Evolutionary conservation across 352 stramenopile species (phyloP), one percentile per base, ranked within the genome.

Genomic region (Pythium rhizo-oryzae): DNA sequence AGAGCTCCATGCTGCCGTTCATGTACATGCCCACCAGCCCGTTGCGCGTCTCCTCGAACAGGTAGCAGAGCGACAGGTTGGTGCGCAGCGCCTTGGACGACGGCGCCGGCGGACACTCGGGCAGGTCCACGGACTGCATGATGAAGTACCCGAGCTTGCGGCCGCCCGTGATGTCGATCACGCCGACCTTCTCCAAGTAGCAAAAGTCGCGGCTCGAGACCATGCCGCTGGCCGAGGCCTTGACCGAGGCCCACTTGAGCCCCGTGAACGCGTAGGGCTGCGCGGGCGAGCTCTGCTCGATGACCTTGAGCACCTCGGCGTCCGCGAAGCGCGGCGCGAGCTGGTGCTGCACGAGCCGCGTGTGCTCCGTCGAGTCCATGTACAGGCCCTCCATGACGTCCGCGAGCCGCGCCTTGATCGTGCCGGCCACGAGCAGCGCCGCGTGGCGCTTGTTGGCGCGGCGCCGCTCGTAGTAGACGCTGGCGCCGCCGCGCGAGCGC

Each of bases 401-500:
- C 7, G 11, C 33, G 30, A 74, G 51, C 7, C 54, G 21, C 12
- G 55, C 61, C 7, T 58, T 53, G n/a, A 74, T 56, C 49, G 67
- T 74, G 23, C 67, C 67, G 21, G 61, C 67, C 8, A 55, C 44
- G 46, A 74, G 56, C 37, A 74, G 41, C 30, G 54, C 49, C 21
- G 56, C 11, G 3, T 60, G 41, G 0, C 53, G 37, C 5, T 61
- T 33, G n/a, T 52, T 39, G 8, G 47, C 53, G 19, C 60, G 44
- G 4, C 61, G 46, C 18, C 74, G 78, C 11, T 70, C 74, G 24
- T 72, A 76, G 53, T 80, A 85, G n/a, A 81, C 65, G 9, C 50
- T 72, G 13, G 84, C 65, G 13, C 62, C 65, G 13, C 67, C 62
- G 11, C 68, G 71, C 9, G 72, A 76, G 37, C 71, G 71, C 53